Evolutionary conservation across 768 basidiomycete genomes (phyloP).

Genomic region (Chalciporus sphaerocephalus): DNA sequence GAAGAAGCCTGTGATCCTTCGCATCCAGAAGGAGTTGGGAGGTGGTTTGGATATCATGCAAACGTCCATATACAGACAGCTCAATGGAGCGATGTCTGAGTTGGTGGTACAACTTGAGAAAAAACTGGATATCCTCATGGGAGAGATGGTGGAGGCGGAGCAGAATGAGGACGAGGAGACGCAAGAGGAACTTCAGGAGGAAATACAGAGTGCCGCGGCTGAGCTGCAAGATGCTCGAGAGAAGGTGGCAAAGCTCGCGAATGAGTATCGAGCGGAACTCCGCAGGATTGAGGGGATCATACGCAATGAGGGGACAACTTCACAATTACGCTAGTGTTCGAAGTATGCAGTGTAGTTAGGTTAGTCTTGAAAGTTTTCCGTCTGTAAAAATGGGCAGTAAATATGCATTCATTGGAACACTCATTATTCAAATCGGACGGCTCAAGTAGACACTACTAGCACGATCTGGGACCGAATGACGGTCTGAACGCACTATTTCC

Average conservation of each 20-base stretch:
- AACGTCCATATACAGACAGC: constrained; percentile 50
- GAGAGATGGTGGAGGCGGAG: constrained; percentile 45
- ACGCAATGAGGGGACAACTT: constrained; percentile 8
- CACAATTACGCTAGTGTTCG: not conserved
- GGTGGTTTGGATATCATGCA: constrained; percentile 43
- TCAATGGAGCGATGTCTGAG: constrained; percentile 45
- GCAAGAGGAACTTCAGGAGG: constrained; percentile 39
- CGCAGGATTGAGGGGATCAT: constrained; percentile 25
- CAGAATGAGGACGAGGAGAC: constrained; percentile 42
- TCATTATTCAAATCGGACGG: too few relatives aligned
- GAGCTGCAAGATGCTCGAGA: constrained; percentile 21
- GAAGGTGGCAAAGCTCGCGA: constrained; percentile 23
- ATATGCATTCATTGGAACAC: too few relatives aligned
- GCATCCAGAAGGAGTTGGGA: constrained; percentile 53
- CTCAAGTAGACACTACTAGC: too few relatives aligned
- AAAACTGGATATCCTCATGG: constrained; percentile 42
- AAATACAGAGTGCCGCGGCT: constrained; percentile 23
- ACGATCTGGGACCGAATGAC: too few relatives aligned
- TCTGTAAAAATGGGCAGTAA: not conserved
- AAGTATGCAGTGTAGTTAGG: not conserved
- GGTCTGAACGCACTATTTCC: too few relatives aligned
- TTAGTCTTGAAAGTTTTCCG: not conserved
- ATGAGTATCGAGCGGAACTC: constrained; percentile 26
- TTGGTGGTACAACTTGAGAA: constrained; percentile 40
- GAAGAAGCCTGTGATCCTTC: constrained; percentile 37